A percentile compares a stretch with the other conserved stretches of the same genome.
These are phyloP conservation scores for Fraxinus sp. DNA, from an alignment of 305 asterid species.

Conservation along the genomic window DNA sequence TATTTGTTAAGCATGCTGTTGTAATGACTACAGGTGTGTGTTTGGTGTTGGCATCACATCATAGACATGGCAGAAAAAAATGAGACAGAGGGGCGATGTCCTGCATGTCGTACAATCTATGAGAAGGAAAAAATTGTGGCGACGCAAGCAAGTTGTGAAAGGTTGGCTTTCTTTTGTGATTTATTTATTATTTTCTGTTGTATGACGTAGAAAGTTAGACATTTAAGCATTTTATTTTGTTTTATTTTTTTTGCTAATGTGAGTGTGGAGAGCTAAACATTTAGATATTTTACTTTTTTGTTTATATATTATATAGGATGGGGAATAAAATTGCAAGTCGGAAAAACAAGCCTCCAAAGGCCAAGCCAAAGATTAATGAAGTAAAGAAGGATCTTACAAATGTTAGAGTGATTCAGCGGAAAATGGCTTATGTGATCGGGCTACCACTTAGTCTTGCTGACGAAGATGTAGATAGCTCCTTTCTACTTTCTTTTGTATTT, in stretches of 20 bases:
- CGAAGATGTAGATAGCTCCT: constrained; percentile 66
- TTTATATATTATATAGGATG: constrained; percentile 39
- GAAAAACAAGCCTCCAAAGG: constrained; percentile 73
- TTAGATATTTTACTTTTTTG: neutral
- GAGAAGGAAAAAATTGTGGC: constrained; percentile 86
- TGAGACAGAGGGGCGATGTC: constrained; percentile 87
- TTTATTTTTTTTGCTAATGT: neutral
- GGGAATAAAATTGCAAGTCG: constrained; percentile 49
- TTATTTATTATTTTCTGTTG: constrained; percentile 11
- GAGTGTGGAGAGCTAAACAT: neutral
- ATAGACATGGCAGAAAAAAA: constrained; percentile 97
- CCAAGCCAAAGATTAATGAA: constrained; percentile 76
- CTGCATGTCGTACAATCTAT: constrained; percentile 82
- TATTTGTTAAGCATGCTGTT: neutral
- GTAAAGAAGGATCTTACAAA: constrained; percentile 79
- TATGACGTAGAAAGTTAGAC: constrained; percentile 20
- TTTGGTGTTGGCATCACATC: constrained; percentile 99
- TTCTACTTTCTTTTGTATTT: constrained; percentile 17
- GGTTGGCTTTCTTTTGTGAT: constrained; percentile 37
- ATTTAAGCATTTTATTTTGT: constrained; percentile 17
- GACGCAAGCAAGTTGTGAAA: constrained; percentile 70
- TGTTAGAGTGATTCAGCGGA: constrained; percentile 93
- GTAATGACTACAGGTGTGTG: constrained; percentile 55
- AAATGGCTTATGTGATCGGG: constrained; percentile 93
- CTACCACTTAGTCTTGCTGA: constrained; percentile 87